Conservation (phyloP, 352 stramenopile genomes). For the Hyaloperonospora arabidopsidis region DNA sequence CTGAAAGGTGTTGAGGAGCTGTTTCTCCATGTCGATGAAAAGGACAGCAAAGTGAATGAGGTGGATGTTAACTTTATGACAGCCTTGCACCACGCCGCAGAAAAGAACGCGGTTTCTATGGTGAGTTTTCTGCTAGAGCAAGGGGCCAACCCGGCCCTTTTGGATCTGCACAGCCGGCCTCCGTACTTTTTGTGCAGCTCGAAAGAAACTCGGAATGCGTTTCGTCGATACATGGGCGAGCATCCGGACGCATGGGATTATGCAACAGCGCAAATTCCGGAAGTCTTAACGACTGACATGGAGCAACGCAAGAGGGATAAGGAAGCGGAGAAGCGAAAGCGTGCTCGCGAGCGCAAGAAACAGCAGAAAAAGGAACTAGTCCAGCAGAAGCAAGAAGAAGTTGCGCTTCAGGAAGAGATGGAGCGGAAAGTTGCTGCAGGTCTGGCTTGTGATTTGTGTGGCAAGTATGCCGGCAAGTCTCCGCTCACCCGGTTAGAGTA, state of each 20-base stretch:
- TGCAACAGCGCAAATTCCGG: constrained; percentile 55
- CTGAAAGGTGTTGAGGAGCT: constrained; percentile 34
- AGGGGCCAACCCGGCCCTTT: constrained; percentile 73
- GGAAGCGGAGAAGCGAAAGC: constrained; percentile 82
- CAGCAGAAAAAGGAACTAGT: constrained; percentile 73
- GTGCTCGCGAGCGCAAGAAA: constrained; percentile 88
- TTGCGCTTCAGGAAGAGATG: constrained; percentile 41
- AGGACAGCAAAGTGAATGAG: constrained; percentile 39
- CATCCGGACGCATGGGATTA: constrained; percentile 83
- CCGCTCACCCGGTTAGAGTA: constrained; percentile 89
- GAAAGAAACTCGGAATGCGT: constrained; percentile 88
- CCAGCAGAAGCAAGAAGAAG: constrained; percentile 66
- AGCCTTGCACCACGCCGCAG: constrained; percentile 62
- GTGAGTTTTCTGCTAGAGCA: constrained; percentile 71
- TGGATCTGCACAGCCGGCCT: constrained; percentile 73
- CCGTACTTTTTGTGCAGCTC: constrained; percentile 86
- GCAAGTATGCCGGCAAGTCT: constrained; percentile 74
- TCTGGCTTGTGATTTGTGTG: constrained; percentile 69
- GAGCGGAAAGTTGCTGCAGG: constrained; percentile 72
- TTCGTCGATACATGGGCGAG: constrained; percentile 80
- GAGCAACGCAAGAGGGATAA: constrained; percentile 82
- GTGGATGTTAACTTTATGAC: constrained; percentile 66
- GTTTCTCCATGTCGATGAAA: constrained; percentile 19
- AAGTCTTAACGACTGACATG: constrained; percentile 68
- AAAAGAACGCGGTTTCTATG: constrained; percentile 37